These are phyloP conservation scores for Hypomontagnella submonticulosa DNA, from an alignment of 495 filamentous ascomycete genomes.

Conservation along the genomic window DNA sequence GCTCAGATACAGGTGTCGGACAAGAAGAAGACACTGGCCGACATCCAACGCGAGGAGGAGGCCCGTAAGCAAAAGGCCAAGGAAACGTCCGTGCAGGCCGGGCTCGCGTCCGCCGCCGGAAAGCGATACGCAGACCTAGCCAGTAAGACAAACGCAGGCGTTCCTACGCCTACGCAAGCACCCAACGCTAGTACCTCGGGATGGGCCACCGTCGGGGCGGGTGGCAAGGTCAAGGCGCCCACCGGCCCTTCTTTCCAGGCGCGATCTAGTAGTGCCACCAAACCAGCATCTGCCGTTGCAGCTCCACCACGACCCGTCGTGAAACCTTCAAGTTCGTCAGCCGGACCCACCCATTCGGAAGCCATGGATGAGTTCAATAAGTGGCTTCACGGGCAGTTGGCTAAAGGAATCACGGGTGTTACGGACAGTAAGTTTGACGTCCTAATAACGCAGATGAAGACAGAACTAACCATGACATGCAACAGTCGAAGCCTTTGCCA, in stretches of 20 bases:
- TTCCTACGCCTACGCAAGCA: slow-evolving; percentile 22
- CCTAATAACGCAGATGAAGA: slow-evolving; percentile 64
- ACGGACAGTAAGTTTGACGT: slow-evolving; percentile 60
- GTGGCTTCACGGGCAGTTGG: slow-evolving; percentile 83
- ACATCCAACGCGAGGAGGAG: slow-evolving; percentile 98
- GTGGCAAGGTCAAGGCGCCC: slow-evolving; percentile 85
- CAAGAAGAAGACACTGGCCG: slow-evolving; percentile 89
- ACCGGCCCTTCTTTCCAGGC: slow-evolving; percentile 67
- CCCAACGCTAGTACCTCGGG: slow-evolving; percentile 59
- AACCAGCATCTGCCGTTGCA: slow-evolving; percentile 37
- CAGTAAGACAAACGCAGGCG: slow-evolving; percentile 67
- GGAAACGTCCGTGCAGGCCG: slow-evolving; percentile 61
- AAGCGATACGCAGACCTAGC: slow-evolving; percentile 98
- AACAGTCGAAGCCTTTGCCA: slow-evolving; percentile 83
- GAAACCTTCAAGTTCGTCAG: slow-evolving; percentile 52
- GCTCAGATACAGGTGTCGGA: slow-evolving; percentile 57
- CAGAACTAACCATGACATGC: slow-evolving; percentile 46
- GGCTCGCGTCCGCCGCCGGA: slow-evolving; percentile 64
- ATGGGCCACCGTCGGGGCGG: slow-evolving; percentile 97
- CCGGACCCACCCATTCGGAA: slow-evolving; percentile 63
- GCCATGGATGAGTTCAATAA: slow-evolving; percentile 89
- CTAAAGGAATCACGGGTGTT: slow-evolving; percentile 60
- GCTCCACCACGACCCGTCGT: slow-evolving; percentile 24
- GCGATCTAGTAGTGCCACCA: slow-evolving; percentile 66
- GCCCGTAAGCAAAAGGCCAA: slow-evolving; percentile 81